Conservation (phyloP, 805 yeast genomes). For the Cyberlindnera amylophila region DNA sequence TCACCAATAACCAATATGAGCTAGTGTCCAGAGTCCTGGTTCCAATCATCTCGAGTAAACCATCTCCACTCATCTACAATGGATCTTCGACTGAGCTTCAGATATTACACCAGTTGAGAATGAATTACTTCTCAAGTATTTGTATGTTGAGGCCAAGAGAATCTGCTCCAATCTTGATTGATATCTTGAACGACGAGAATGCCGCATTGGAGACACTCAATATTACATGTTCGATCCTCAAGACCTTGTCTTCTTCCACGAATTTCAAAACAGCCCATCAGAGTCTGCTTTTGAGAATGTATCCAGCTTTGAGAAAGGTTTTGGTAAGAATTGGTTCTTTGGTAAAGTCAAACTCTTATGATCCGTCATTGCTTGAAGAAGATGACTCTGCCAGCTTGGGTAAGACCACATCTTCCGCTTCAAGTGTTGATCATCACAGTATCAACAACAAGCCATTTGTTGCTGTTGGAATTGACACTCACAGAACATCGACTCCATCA, state of each 20-base stretch:
- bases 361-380: slow-evolving; percentile 18
- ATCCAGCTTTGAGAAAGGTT: slow-evolving; percentile 30
- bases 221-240: slow-evolving; percentile 35
- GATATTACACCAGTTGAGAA: slow-evolving; percentile 27
- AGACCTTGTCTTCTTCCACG: slow-evolving; percentile 30
- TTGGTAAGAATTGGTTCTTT: slow-evolving; percentile 21
- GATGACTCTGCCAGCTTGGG: slow-evolving; percentile 16
- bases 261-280: slow-evolving; percentile 25
- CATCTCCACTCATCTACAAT: slow-evolving; percentile 16
- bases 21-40: slow-evolving; percentile 22
- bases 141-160: slow-evolving; percentile 22
- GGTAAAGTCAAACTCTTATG: slow-evolving; percentile 20
- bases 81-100: slow-evolving; percentile 19
- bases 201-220: slow-evolving; percentile 31
- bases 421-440: slow-evolving; percentile 15
- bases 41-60: slow-evolving; percentile 18
- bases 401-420: slow-evolving; percentile 19
- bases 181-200: slow-evolving; percentile 29
- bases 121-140: slow-evolving; percentile 28
- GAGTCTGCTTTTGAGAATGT: slow-evolving; percentile 25
- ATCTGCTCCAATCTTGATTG: slow-evolving; percentile 20
- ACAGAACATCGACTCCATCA: slow-evolving; percentile 19
- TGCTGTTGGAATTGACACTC: slow-evolving; percentile 5
- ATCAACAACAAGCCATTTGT: slow-evolving; percentile 4
- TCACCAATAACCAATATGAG: slow-evolving; percentile 22